Conservation (phyloP, 2,329 filamentous ascomycete species). For the Phoma sp. region DNA sequence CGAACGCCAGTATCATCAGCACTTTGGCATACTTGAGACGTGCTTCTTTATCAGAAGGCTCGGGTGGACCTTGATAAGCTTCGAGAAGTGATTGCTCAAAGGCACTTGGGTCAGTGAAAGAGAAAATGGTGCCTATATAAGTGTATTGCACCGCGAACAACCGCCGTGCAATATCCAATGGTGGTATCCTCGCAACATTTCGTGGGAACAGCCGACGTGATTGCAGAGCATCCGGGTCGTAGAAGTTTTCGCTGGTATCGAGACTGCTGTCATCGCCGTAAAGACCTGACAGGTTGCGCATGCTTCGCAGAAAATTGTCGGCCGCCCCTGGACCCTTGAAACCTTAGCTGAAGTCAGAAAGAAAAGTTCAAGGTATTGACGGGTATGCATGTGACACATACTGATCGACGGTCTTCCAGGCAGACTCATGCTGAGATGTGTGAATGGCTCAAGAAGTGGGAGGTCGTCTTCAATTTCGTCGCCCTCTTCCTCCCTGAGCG, state of each 20-base stretch:
- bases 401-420: slow-evolving; percentile 4
- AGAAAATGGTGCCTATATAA: slow-evolving; percentile 7
- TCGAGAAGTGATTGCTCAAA: slow-evolving; percentile 5
- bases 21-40: slow-evolving; percentile 7
- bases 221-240: slow-evolving; percentile 9
- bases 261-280: slow-evolving; percentile 7
- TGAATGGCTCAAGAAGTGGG: slow-evolving; percentile 7
- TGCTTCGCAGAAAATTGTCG: slow-evolving; percentile 7
- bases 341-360: neutral
- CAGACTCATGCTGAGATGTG: slow-evolving; percentile 3
- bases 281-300: slow-evolving; percentile 6
- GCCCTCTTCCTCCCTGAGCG: neutral
- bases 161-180: slow-evolving; percentile 6
- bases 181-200: slow-evolving; percentile 1
- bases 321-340: slow-evolving; percentile 6
- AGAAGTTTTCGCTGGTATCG: slow-evolving; percentile 6
- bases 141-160: slow-evolving; percentile 7
- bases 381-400: neutral
- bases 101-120: slow-evolving; percentile 4
- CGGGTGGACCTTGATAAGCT: slow-evolving; percentile 2
- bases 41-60: neutral
- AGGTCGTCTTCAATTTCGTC: slow-evolving; percentile 7
- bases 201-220: slow-evolving; percentile 3
- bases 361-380: neutral
- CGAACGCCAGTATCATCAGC: slow-evolving; percentile 7